Percentiles rank a stretch among this genome's conserved stretches.
Conservation (phyloP, 805 yeast species). For the Metschnikowia shivogae region DNA sequence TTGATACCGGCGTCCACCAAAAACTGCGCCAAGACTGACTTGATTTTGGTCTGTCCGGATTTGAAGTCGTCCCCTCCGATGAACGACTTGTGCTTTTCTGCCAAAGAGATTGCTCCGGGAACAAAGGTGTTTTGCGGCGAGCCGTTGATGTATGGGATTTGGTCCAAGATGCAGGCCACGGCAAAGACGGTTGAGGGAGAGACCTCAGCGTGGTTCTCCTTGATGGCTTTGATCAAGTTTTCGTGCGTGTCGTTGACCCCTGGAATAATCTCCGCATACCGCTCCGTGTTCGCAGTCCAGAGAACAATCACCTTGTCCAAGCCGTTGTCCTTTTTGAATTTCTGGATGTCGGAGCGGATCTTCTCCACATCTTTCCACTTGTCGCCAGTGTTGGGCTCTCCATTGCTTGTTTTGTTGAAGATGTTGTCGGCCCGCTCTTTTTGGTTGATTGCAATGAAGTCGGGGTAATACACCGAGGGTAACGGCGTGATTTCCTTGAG, state of each 20-base stretch:
- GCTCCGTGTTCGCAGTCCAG: slow-evolving; percentile 98
- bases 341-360: slow-evolving; percentile 77
- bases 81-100: slow-evolving; percentile 68
- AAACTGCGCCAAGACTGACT: slow-evolving; percentile 94
- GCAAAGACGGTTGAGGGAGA: slow-evolving; percentile 95
- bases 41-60: slow-evolving; percentile 92
- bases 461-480: slow-evolving; percentile 90
- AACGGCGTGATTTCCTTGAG: slow-evolving; percentile 64
- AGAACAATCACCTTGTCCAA: slow-evolving; percentile 86
- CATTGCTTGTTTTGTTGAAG: slow-evolving; percentile 51
- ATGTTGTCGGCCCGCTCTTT: slow-evolving; percentile 87
- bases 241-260: slow-evolving; percentile 90
- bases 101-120: slow-evolving; percentile 89
- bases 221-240: slow-evolving; percentile 68
- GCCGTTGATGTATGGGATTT: slow-evolving; percentile 88
- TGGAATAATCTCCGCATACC: slow-evolving; percentile 70
- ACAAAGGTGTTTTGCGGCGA: slow-evolving; percentile 98
- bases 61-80: slow-evolving; percentile 98
- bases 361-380: slow-evolving; percentile 90
- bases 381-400: slow-evolving; percentile 48
- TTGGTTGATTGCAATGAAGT: slow-evolving; percentile 94
- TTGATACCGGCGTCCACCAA: slow-evolving; percentile 96
- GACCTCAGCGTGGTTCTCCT: slow-evolving; percentile 74
- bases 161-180: slow-evolving; percentile 85
- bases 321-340: slow-evolving; percentile 65